A percentile compares a stretch with the other conserved stretches of the same genome.
phyloP scores from a whole-genome alignment of 176 grass and related monocot genomes.

The Carex pumila region DNA sequence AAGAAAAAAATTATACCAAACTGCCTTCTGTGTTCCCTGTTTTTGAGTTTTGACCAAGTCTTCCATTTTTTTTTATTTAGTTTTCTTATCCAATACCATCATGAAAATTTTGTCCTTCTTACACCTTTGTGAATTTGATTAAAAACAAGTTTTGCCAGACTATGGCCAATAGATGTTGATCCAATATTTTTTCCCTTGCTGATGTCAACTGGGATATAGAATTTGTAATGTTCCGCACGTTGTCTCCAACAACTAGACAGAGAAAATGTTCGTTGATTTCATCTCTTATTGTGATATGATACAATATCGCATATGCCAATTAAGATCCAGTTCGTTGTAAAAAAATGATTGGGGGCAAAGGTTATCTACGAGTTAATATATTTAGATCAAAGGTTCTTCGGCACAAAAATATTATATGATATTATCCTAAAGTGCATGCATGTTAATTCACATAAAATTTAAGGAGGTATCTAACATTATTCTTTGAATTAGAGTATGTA shows the following conservation, averaged over 20 bases:
- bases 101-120: not conserved
- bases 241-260: conserved; percentile 5
- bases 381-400: not conserved
- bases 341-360: not conserved
- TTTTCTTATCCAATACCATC: not conserved
- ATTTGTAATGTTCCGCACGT: not conserved
- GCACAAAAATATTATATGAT: not conserved
- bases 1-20: not conserved
- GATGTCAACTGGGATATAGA: conserved; percentile 2
- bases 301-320: not conserved
- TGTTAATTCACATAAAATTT: not conserved
- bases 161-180: not conserved
- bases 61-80: not conserved
- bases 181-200: not conserved
- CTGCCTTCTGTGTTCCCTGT: not conserved
- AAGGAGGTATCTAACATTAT: too few species aligned
- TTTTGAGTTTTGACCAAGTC: not conserved
- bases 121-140: not conserved
- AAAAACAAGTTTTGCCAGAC: not conserved
- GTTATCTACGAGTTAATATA: not conserved
- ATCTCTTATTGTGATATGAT: not conserved
- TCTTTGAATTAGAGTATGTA: too few species aligned
- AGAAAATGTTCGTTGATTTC: not conserved
- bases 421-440: not conserved
- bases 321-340: not conserved